A percentile compares a stretch with the other conserved stretches of the same genome.
Evolutionary conservation across 192 early-diverging fungal genomes (phyloP).

Genomic region (Jimgerdemannia lactiflua): DNA sequence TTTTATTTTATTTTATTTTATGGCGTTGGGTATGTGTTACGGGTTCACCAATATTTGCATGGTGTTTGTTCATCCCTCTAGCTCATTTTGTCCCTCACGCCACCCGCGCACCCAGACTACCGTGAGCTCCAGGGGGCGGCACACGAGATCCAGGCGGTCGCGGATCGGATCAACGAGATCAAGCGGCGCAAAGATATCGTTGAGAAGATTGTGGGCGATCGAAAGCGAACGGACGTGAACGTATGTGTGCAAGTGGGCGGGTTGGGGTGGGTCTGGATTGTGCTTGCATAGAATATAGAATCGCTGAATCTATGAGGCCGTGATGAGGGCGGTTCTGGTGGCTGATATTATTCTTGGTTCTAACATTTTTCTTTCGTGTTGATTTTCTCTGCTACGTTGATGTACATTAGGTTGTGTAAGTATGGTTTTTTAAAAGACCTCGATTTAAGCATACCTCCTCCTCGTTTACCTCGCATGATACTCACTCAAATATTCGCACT

Average conservation of each 20-base stretch:
- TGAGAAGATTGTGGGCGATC: constrained; percentile 77
- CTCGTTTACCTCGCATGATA: background rate
- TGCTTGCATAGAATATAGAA: too few species aligned
- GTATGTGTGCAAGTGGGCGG: constrained; percentile 49
- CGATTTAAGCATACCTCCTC: background rate
- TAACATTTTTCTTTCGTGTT: background rate
- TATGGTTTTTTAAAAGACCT: constrained; percentile 1
- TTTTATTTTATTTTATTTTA: constrained; percentile 14
- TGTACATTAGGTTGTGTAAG: constrained; percentile 32
- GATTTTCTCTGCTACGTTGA: too few species aligned
- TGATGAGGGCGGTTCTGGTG: background rate
- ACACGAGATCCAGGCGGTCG: constrained; percentile 58
- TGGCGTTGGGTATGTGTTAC: background rate
- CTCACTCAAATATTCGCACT: constrained; percentile 3
- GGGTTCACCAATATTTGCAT: constrained; percentile 32
- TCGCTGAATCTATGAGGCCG: too few species aligned
- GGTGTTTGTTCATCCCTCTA: constrained; percentile 44
- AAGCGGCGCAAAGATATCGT: constrained; percentile 87
- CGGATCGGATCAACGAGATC: constrained; percentile 81
- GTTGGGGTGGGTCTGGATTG: too few species aligned
- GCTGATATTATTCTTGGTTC: background rate
- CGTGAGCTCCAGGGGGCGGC: constrained; percentile 45
- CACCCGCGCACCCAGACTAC: constrained; percentile 52
- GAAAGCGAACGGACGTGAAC: constrained; percentile 64
- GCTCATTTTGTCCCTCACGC: constrained; percentile 32